Base-by-base conservation (phyloP, 495 filamentous ascomycete genomes). In the Pseudomonodictys pantanalensis region DNA sequence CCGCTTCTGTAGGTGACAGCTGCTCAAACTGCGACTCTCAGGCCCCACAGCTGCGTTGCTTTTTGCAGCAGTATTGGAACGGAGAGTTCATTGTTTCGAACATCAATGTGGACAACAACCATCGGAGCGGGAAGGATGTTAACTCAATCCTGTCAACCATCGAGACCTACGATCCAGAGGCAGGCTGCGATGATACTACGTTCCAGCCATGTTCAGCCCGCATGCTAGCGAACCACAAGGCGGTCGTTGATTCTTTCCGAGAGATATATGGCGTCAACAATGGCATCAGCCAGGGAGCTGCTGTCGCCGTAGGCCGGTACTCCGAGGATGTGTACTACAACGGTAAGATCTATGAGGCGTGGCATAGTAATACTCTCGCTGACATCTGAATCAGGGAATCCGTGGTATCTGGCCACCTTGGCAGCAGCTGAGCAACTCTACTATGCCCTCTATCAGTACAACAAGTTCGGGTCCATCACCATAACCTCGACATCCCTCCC, bases 361-460 rank as follows among this genome's bases (percentile, higher is more conserved):
- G 23, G 11, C 22, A 28, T 39, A 23, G 9, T 18, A 12, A 39
- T 4, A 12, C 4, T 15, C 20, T 24, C 24, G 35, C 44, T 47
- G 25, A 47, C 44, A 47, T 15, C 4, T 3, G 3, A 3, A 1
- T 38, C 22, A 60, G 56, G 54, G 4, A 63, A 60, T 24, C 57
- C 56, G n/a, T 86, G 84, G 85, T 87, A 84, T 61, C 75, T 89
- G 8, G 75, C 75, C 60, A 87, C 83, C 1, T 71, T 86, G 41
- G 83, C 82, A 9, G 83, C 83, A 1, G 85, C 83, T 9, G 85
- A 88, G 68, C 79, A 80, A 62, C 75, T 88, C 20, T 88, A 87
- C 64, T 81, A 83, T 59, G 82, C 84, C 5, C 38, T 86, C 4
- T 81, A 82, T 54, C 80, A 84, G 49, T 86, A 82, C 81, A 74